Base-by-base conservation (phyloP, 169 alveolate species). In the Plasmodium inui region DNA sequence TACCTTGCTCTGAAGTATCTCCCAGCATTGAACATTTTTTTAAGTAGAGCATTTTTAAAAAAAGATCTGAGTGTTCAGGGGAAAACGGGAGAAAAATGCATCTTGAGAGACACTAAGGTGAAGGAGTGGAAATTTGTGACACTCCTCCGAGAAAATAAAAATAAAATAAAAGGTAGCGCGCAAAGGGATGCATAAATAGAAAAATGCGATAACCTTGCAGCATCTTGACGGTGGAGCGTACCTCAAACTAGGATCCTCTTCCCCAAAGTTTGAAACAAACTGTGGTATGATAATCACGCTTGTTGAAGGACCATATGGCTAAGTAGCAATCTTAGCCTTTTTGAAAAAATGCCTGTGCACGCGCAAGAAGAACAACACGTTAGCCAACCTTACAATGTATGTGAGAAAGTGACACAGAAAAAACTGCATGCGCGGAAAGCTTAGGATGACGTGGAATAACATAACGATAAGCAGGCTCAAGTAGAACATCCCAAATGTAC, bases 21-120 rank as follows among this genome's bases (percentile, higher is more conserved):
- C 34, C 55, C 70, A 32, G 37, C 41, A 26, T 39, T 78, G 73
- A 61, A 44, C 88, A 76, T 86, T 86, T 84, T 84, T 50, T 46
- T 46, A 84, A 50, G n/a, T 17, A 34, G 46, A 34, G 78, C 55
- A 72, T 55, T 26, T 73, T 44, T 44, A 3, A 28, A 44, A 19
- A 44, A 72, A 70, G 22, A 57, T 82, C 19, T 28, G 5, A 14
- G n/a, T 19, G n/a, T 22, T 41, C 30, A 70, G 44, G 46, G 30
- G 34, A 55, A 32, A 57, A 19, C 12, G 19, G 30, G 39, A 28
- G 41, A 57, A 34, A 83, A 53, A 71, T 71, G 44, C 61, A 67
- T 67, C 37, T 67, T 67, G 37, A 26, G 4, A n/a, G 34, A 28
- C 83, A 9, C 61, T 32, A 17, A 32, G 44, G 55, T 74, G 26